Conservation (phyloP, 352 stramenopile species). For the Globisporangium mamillatum region DNA sequence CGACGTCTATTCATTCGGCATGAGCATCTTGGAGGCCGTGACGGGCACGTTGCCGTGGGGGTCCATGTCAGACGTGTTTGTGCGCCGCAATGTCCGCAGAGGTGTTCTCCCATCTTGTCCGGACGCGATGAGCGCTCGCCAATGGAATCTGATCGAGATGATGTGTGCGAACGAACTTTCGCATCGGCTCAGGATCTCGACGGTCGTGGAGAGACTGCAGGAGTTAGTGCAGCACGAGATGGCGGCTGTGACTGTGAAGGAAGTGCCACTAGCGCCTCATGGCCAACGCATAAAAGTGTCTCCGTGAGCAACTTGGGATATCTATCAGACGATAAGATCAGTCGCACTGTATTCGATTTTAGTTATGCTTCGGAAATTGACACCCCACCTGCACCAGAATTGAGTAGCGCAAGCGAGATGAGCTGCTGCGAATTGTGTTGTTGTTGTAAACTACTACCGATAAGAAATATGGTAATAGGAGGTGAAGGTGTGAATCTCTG, state of each 20-base stretch:
- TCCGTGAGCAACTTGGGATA: no score
- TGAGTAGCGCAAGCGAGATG: no score
- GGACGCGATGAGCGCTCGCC: background rate
- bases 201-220: slow-evolving; percentile 7
- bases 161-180: slow-evolving; percentile 12
- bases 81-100: slow-evolving; percentile 1
- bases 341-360: no score
- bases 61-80: background rate
- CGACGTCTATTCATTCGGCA: slow-evolving; percentile 18
- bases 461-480: no score
- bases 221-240: background rate
- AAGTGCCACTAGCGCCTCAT: background rate
- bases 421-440: no score
- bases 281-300: no score
- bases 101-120: background rate
- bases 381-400: no score
- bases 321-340: no score
- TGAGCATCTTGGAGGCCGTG: slow-evolving; percentile 13
- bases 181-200: slow-evolving; percentile 7
- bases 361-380: no score
- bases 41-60: slow-evolving; percentile 11
- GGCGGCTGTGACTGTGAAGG: background rate
- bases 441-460: no score
- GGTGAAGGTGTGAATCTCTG: no score
- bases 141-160: slow-evolving; percentile 11